Evolutionary conservation across 1,139 yeast genomes (phyloP).

Genomic region (Debaryomyces subglobosus): DNA sequence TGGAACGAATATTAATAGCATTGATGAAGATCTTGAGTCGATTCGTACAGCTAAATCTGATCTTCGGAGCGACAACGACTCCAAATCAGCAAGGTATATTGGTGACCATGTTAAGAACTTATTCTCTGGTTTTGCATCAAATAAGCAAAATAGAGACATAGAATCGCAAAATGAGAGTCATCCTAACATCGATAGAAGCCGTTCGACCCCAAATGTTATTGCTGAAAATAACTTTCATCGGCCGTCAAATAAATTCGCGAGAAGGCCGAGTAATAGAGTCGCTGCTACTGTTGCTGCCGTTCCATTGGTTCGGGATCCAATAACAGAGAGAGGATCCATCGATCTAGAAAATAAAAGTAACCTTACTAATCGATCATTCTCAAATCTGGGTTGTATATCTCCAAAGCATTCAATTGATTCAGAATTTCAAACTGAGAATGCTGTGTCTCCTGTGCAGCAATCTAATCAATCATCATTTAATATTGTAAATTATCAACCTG

Average conservation of each 20-base stretch:
- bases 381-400: not conserved
- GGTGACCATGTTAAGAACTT: slow-evolving; percentile 32
- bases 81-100: slow-evolving; percentile 18
- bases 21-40: slow-evolving; percentile 9
- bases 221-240: not conserved
- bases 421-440: not conserved
- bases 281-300: not conserved
- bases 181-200: not conserved
- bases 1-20: slow-evolving; percentile 19
- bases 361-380: not conserved
- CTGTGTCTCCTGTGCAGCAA: not conserved
- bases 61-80: not conserved
- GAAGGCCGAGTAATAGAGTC: not conserved
- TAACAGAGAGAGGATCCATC: not conserved
- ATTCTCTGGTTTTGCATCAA: slow-evolving; percentile 16
- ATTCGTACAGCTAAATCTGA: slow-evolving; percentile 2
- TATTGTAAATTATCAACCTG: slow-evolving; percentile 5
- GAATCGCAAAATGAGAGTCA: not conserved
- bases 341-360: not conserved
- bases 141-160: not conserved
- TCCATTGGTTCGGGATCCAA: not conserved
- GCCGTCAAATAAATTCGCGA: not conserved
- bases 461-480: slow-evolving; percentile 6
- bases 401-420: not conserved
- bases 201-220: not conserved